A percentile compares a stretch with the other conserved stretches of the same genome.
phyloP scores from a whole-genome alignment of 1,139 yeast genomes.

The Citeromyces hawaiiensis region DNA sequence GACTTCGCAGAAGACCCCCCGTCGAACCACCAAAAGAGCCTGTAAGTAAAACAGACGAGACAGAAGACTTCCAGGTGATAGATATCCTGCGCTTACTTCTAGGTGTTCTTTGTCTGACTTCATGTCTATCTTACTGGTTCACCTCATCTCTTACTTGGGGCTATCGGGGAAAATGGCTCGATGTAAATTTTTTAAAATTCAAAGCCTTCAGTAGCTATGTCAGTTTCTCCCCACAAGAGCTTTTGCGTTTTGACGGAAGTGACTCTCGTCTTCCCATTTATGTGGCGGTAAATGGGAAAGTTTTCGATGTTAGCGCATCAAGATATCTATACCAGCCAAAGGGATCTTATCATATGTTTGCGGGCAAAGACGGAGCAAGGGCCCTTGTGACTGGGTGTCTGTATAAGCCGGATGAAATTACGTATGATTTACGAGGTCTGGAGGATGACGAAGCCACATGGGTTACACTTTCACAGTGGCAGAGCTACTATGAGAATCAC shows the following conservation, averaged over 20 bases:
- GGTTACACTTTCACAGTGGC: conserved; percentile 28
- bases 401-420: conserved; percentile 36
- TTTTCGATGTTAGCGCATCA: conserved; percentile 56
- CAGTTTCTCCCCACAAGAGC: conserved; percentile 23
- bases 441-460: conserved; percentile 16
- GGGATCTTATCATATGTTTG: conserved; percentile 47
- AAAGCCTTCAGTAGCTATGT: conserved; percentile 24
- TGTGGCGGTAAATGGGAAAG: conserved; percentile 51
- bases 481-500: conserved; percentile 30
- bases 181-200: conserved; percentile 16
- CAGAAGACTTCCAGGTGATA: conserved; percentile 11
- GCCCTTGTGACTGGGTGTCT: conserved; percentile 75
- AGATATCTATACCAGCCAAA: conserved; percentile 48
- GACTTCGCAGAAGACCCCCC: too few relatives aligned
- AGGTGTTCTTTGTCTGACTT: conserved; percentile 34
- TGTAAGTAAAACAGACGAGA: background rate
- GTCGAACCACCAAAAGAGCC: too few relatives aligned
- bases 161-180: conserved; percentile 36
- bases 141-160: conserved; percentile 41
- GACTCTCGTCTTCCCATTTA: conserved; percentile 40
- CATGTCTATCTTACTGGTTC: conserved; percentile 35
- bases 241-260: conserved; percentile 32
- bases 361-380: conserved; percentile 62
- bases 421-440: conserved; percentile 59
- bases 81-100: conserved; percentile 31